These are phyloP conservation scores for Lecanoromycetidae sp. DNA, from an alignment of 2,329 filamentous ascomycete genomes.

Conservation along the genomic window DNA sequence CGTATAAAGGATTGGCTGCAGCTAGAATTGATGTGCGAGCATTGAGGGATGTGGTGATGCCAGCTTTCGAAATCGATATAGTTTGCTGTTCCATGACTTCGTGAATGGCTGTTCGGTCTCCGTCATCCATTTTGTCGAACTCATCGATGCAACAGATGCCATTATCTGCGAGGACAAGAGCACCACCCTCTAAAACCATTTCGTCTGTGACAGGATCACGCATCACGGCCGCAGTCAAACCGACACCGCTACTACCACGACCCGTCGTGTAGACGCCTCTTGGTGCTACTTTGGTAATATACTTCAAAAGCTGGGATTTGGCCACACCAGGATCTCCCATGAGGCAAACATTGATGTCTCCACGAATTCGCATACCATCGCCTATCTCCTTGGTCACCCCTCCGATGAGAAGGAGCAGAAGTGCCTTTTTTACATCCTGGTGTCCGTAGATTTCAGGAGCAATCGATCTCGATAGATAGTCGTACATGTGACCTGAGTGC, in stretches of 20 bases:
- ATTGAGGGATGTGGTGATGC: conserved; percentile 93
- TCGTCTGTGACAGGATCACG: conserved; percentile 69
- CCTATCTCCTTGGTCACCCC: conserved; percentile 95
- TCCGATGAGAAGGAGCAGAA: conserved; percentile 87
- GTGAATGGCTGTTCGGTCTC: conserved; percentile 67
- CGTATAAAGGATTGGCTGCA: conserved; percentile 92
- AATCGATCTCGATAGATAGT: conserved; percentile 89
- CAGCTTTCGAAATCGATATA: conserved; percentile 75
- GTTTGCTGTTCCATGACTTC: conserved; percentile 86
- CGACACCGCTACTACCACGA: conserved; percentile 68
- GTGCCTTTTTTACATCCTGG: conserved; percentile 92
- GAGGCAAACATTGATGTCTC: conserved; percentile 95
- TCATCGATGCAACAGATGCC: conserved; percentile 78
- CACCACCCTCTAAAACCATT: conserved; percentile 68
- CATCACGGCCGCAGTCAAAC: conserved; percentile 70
- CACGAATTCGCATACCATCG: conserved; percentile 97
- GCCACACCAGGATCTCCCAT: conserved; percentile 99
- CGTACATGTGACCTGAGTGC: conserved; percentile 82
- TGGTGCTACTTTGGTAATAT: conserved; percentile 95
- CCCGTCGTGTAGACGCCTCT: conserved; percentile 78
- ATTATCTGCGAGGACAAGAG: conserved; percentile 66
- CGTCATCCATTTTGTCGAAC: conserved; percentile 76
- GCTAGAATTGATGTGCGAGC: conserved; percentile 91
- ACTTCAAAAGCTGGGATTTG: conserved; percentile 96
- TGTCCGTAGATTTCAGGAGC: conserved; percentile 96